A percentile compares a stretch with the other conserved stretches of the same genome.
phyloP scores from a whole-genome alignment of 2,329 filamentous ascomycete genomes.

The Myriosclerotinia curreyana region DNA sequence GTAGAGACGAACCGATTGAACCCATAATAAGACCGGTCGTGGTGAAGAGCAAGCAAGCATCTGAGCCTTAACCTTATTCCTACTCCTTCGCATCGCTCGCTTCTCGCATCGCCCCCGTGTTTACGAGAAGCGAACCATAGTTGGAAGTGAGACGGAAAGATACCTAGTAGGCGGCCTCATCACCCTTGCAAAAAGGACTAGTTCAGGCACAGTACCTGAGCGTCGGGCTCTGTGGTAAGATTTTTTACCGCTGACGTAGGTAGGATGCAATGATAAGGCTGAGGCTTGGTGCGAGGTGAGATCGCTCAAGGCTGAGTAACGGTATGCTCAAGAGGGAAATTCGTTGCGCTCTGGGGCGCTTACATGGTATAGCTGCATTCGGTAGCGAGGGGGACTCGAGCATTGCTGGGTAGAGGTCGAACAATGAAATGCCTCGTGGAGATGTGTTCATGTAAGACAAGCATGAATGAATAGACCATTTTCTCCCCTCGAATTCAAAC shows the following conservation, averaged over 20 bases:
- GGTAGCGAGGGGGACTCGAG: neutral
- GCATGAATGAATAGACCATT: no score
- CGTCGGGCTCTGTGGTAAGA: neutral
- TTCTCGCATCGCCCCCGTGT: neutral
- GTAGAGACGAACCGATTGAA: no score
- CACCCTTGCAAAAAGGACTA: neutral
- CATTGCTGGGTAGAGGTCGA: neutral
- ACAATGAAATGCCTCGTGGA: neutral
- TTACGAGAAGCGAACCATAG: neutral
- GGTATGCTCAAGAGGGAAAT: neutral
- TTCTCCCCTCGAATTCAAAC: neutral
- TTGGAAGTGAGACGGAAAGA: conserved; percentile 6
- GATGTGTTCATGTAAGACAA: conserved; percentile 10
- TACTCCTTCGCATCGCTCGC: no score
- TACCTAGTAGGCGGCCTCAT: neutral
- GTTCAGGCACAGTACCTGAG: neutral
- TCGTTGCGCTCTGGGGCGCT: neutral
- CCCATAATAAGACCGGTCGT: no score
- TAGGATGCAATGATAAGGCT: neutral
- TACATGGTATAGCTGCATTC: neutral
- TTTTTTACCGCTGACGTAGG: neutral
- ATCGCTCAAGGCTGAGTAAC: conserved; percentile 1
- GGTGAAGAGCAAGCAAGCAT: no score
- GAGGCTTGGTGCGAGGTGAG: conserved; percentile 3
- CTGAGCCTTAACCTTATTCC: no score